These are phyloP conservation scores for Astrocystis sublimbata DNA, from an alignment of 495 filamentous ascomycete genomes.

Conservation along the genomic window DNA sequence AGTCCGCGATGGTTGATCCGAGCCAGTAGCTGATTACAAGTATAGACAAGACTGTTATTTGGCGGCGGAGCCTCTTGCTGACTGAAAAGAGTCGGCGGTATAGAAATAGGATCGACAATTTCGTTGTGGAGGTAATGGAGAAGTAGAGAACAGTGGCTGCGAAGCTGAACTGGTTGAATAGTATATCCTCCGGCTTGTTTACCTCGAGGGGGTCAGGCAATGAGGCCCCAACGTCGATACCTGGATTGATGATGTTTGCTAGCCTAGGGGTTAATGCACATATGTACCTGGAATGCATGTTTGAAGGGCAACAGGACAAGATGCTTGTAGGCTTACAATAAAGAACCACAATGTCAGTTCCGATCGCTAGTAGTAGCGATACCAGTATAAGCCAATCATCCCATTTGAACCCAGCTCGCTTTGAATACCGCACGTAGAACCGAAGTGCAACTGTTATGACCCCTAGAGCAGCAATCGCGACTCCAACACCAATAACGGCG, in stretches of 20 bases:
- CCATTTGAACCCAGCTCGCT: background rate
- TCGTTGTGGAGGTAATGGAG: conserved; percentile 1
- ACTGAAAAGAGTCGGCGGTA: background rate
- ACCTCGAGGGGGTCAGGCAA: too few species aligned
- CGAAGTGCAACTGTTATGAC: conserved; percentile 7
- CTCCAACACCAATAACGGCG: conserved; percentile 12
- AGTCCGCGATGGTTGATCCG: background rate
- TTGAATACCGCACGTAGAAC: conserved; percentile 15
- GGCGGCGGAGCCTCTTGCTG: background rate
- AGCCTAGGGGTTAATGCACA: too few species aligned
- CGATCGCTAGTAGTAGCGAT: background rate
- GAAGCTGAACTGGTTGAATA: too few species aligned
- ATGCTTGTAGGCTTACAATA: too few species aligned
- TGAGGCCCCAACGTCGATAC: too few species aligned
- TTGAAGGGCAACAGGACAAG: too few species aligned
- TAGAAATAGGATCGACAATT: background rate
- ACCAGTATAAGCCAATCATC: conserved; percentile 22
- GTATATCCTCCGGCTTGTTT: too few species aligned
- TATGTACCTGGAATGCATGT: too few species aligned
- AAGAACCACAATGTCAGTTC: too few species aligned
- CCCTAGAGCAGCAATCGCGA: conserved; percentile 5
- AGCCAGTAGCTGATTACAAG: background rate
- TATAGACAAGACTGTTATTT: background rate
- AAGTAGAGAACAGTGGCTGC: too few species aligned
- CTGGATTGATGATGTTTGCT: too few species aligned